A percentile compares a stretch with the other conserved stretches of the same genome.
Conservation (phyloP, 2,329 filamentous ascomycete genomes). For the Cercospora sp. region DNA sequence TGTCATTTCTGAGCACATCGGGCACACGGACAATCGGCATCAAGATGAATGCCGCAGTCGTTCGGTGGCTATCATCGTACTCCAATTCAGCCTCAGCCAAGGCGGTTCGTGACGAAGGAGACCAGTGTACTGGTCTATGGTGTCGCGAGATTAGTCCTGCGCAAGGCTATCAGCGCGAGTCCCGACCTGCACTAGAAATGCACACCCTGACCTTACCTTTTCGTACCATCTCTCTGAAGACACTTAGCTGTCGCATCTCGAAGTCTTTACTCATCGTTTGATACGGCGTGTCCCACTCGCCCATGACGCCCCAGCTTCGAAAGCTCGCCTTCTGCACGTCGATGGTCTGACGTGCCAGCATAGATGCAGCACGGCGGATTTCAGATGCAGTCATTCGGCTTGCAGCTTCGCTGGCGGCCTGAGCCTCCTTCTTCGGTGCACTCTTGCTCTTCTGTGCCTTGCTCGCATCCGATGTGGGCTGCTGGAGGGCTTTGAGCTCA, state of each 20-base stretch:
- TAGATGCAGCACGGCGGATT: conserved; percentile 64
- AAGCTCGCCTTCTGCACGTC: conserved; percentile 73
- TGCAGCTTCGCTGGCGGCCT: conserved; percentile 35
- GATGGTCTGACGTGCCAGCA: conserved; percentile 68
- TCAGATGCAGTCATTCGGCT: conserved; percentile 49
- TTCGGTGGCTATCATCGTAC: conserved; percentile 73
- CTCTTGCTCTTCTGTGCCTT: conserved; percentile 35
- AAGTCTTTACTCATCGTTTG: conserved; percentile 76
- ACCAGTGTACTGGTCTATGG: conserved; percentile 86
- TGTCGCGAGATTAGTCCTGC: conserved; percentile 70
- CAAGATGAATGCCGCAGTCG: conserved; percentile 72
- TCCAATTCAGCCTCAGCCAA: conserved; percentile 83
- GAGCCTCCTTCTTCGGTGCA: conserved; percentile 34
- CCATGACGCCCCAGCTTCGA: conserved; percentile 73
- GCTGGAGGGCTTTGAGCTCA: conserved; percentile 86
- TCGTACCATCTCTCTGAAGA: conserved; percentile 74
- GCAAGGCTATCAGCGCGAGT: conserved; percentile 9
- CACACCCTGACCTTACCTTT: conserved; percentile 43
- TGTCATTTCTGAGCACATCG: conserved; percentile 40
- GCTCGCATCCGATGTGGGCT: conserved; percentile 40
- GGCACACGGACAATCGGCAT: conserved; percentile 64
- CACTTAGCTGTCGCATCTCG: conserved; percentile 70
- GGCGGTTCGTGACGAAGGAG: conserved; percentile 73
- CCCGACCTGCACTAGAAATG: background rate
- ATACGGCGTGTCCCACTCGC: conserved; percentile 75